Percentiles rank a stretch among this genome's conserved stretches.
These are phyloP conservation scores for Clarireedia monteithiana DNA, from an alignment of 2,329 filamentous ascomycete genomes.

Conservation along the genomic window DNA sequence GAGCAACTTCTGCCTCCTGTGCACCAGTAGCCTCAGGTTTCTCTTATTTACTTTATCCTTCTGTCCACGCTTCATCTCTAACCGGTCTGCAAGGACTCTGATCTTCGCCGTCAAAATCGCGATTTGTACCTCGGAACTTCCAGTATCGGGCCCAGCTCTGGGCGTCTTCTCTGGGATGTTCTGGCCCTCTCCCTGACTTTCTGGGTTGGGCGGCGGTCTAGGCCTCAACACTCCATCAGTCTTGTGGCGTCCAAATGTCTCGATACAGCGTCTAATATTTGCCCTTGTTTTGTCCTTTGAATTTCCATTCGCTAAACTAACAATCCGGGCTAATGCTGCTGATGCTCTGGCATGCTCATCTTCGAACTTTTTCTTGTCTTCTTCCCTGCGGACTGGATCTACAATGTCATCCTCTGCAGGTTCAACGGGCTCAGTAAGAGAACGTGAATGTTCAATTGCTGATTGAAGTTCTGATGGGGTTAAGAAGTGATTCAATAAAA, in stretches of 20 bases:
- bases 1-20: constrained; percentile 81
- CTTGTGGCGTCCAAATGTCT: constrained; percentile 83
- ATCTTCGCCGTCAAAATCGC: constrained; percentile 95
- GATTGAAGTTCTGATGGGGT: constrained; percentile 57
- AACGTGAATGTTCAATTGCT: constrained; percentile 59
- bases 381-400: constrained; percentile 36
- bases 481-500: constrained; percentile 70
- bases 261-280: constrained; percentile 78
- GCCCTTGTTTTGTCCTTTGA: constrained; percentile 70
- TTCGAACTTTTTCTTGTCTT: constrained; percentile 37
- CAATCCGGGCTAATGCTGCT: constrained; percentile 72
- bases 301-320: constrained; percentile 67
- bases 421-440: constrained; percentile 51
- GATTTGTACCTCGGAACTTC: constrained; percentile 95
- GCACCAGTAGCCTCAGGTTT: constrained; percentile 76
- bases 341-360: constrained; percentile 57
- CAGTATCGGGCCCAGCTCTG: constrained; percentile 85
- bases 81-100: constrained; percentile 63
- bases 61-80: constrained; percentile 59
- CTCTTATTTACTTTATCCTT: constrained; percentile 94
- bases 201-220: constrained; percentile 19
- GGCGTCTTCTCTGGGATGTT: constrained; percentile 38
- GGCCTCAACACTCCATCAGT: constrained; percentile 65
- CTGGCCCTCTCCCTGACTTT: constrained; percentile 11
- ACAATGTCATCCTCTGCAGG: constrained; percentile 22